A percentile compares a stretch with the other conserved stretches of the same genome.
Evolutionary conservation across 2,329 filamentous ascomycete genomes (phyloP).

Genomic region (Nemania bipapillata): DNA sequence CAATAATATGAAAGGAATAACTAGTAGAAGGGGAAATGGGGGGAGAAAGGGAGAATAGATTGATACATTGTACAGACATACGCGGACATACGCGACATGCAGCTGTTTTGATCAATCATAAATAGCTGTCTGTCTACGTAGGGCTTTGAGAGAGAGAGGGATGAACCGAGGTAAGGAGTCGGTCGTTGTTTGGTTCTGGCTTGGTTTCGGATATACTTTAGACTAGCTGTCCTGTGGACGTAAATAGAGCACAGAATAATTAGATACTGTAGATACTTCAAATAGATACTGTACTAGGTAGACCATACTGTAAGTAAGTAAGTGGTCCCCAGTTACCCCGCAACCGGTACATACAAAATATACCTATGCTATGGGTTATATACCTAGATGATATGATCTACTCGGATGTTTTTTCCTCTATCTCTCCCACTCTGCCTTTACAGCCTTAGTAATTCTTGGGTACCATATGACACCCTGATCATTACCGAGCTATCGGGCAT

Average conservation of each 20-base stretch:
- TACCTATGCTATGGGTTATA: neutral
- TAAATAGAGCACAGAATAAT: too few species aligned
- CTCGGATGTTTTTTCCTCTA: conserved; percentile 13
- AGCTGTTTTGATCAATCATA: neutral
- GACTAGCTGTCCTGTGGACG: too few species aligned
- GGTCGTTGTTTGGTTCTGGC: conserved; percentile 1
- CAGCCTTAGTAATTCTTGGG: too few species aligned
- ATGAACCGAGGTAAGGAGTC: too few species aligned
- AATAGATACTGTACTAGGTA: too few species aligned
- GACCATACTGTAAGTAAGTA: too few species aligned
- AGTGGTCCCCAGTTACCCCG: too few species aligned
- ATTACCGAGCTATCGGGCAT: neutral
- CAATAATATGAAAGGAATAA: neutral
- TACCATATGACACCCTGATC: neutral
- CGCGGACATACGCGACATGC: neutral
- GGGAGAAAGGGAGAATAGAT: neutral
- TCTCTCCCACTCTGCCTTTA: neutral
- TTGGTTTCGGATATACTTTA: conserved; percentile 8
- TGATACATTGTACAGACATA: neutral
- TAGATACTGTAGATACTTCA: too few species aligned
- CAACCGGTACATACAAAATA: conserved; percentile 3
- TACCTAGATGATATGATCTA: neutral
- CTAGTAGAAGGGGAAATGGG: neutral
- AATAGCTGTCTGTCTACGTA: neutral
- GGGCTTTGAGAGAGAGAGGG: neutral